These are phyloP conservation scores for Exophiala bonariae DNA, from an alignment of 2,329 filamentous ascomycete species.

Conservation along the genomic window DNA sequence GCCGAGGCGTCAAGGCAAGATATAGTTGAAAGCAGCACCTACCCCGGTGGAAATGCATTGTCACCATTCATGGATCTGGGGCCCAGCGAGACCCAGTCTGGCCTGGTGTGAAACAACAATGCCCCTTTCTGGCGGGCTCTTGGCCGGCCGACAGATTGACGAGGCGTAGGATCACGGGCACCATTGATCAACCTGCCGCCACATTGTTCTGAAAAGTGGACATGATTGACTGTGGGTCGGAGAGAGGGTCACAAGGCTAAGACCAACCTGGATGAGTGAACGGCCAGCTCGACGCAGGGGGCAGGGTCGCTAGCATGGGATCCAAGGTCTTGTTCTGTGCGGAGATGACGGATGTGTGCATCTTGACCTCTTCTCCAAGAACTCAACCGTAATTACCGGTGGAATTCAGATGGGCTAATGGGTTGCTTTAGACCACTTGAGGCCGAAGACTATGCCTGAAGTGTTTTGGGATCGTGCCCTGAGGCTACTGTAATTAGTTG, in stretches of 20 bases:
- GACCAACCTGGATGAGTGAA: too few species aligned
- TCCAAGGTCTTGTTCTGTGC: not conserved
- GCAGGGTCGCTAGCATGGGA: not conserved
- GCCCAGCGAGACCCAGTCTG: not conserved
- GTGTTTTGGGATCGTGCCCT: too few species aligned
- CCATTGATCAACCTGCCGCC: not conserved
- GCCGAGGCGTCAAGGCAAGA: not conserved
- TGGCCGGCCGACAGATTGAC: conserved; percentile 5
- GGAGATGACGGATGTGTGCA: not conserved
- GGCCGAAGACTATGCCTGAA: too few species aligned
- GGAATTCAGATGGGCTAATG: too few species aligned
- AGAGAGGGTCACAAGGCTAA: too few species aligned
- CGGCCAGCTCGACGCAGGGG: conserved; percentile 2
- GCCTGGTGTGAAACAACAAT: conserved; percentile 5
- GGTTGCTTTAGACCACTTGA: too few species aligned
- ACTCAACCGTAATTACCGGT: not conserved
- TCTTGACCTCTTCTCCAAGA: not conserved
- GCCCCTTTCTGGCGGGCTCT: conserved; percentile 1
- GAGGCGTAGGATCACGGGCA: conserved; percentile 3
- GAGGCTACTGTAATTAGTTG: too few species aligned
- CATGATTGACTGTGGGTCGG: not conserved
- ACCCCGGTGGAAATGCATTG: conserved; percentile 5
- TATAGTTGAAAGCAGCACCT: not conserved
- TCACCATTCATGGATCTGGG: conserved; percentile 2
- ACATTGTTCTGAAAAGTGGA: not conserved